Evolutionary conservation across 257 asterid species (phyloP), one percentile per base, ranked within the genome.

Genomic region (Misopates orontium): DNA sequence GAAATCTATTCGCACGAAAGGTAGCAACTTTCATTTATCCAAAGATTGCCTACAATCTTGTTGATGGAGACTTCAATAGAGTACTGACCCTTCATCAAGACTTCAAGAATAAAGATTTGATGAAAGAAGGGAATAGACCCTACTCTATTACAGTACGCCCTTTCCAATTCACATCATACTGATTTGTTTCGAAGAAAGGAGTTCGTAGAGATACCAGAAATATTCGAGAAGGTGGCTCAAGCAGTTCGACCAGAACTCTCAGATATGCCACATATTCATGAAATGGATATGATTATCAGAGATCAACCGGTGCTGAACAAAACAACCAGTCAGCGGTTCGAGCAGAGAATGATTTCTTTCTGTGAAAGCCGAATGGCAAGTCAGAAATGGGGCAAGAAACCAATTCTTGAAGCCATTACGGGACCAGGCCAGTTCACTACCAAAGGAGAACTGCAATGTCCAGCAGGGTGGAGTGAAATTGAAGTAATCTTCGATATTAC

Each of bases 91-190:
- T 28, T 3, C 36, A 28, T 28, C 36, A 28, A 28, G 17, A 51
- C 23, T 51, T 51, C 57, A 51, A 51, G 8, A 51, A 51, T 10
- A 51, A 51, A 12, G 57, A 51, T n/a, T 51, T 20, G 28, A 51
- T 51, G 8, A 8, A 48, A 48, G 54, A 48, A 48, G 54, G 54
- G 19, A 48, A 48, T 28, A 28, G 36, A 7, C 57, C 57, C 16
- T 51, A 51, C 57, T 18, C 28, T n/a, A 51, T 51, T 8, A 51
- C 57, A 9, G 10, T 49, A 49, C 9, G 55, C 23, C 21, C 55
- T 49, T 1, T 49, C 22, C 13, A 49, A 49, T n/a, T 12, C 23
- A 12, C 55, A 49, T n/a, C 22, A 49, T 49, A 12, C 23, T 1
- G 9, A 49, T 11, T 14, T 49, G 21, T 49, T 49, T 6, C 22